Evolutionary conservation across 768 basidiomycete genomes (phyloP), one percentile per base, ranked within the genome.

Genomic region (Wakefieldia striispora): DNA sequence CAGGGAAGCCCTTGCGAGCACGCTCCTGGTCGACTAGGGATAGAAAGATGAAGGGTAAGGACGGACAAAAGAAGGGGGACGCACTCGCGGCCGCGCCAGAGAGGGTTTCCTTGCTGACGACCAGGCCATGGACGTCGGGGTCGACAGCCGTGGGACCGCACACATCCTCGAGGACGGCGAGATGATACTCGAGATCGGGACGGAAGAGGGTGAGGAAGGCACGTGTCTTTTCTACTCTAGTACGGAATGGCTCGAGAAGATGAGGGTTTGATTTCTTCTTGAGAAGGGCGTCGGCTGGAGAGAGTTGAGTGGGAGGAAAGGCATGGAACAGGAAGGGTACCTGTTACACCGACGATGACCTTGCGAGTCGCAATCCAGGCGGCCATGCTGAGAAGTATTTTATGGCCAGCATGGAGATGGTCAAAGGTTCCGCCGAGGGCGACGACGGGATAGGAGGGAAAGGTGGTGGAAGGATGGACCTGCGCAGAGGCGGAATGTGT

Each of bases 401-500:
- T 97, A 73, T 99, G 97, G 0, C 95, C 97, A 4, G 93, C 83
- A 64, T 99, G 97, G 14, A 99, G 80, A 66, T 98, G 97, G 70
- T 99, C 97, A 68, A 98, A 98, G 0, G 97, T 98, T 0, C 97
- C 97, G 6, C 97, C 95, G 8, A 97, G 76, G 0, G 83, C 88
- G n/a, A 86, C 81, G 44, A 92, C 88, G 12, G 86, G 86, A 62
- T 72, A 78, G 12, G 55, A 43, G 6, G 71, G 54, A 1, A 54
- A 43, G 17, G n/a, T 41, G 3, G 38, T 1, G 35, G 45, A 49
- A 24, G 41, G 33, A 23, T 7, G 33, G 9, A 24, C 3, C 11
- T 39, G 38, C 14, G 27, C 2, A 4, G 42, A 33, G 14, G 53
- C n/a, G 40, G 56, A 36, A 19, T 49, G 11, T 8, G 45, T 46